These are phyloP conservation scores for Letharia lupina DNA, from an alignment of 495 filamentous ascomycete species.

Conservation along the genomic window DNA sequence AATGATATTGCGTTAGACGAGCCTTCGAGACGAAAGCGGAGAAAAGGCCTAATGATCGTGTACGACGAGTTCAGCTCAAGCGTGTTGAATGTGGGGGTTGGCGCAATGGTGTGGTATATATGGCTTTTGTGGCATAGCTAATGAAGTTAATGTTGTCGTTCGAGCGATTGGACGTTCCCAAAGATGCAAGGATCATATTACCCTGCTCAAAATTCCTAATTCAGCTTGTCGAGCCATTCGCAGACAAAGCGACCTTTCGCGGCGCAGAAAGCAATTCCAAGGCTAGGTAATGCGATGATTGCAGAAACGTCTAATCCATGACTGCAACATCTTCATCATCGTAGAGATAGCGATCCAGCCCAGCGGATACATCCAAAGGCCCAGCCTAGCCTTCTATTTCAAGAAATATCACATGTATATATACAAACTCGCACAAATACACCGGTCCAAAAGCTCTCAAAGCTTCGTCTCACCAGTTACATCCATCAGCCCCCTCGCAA, in stretches of 20 bases:
- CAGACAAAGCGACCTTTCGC: not conserved
- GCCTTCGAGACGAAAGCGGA: slow-evolving; percentile 16
- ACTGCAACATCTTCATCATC: not conserved
- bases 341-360: too few relatives aligned
- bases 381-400: too few relatives aligned
- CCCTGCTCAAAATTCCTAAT: not conserved
- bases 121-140: slow-evolving; percentile 48
- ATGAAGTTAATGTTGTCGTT: not conserved
- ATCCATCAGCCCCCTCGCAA: not conserved
- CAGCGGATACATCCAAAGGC: too few relatives aligned
- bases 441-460: not conserved
- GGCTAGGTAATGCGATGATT: not conserved
- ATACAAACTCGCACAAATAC: too few relatives aligned
- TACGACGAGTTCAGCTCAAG: slow-evolving; percentile 27
- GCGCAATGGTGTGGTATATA: slow-evolving; percentile 43
- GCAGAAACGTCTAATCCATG: not conserved
- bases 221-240: too few relatives aligned
- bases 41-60: slow-evolving; percentile 19
- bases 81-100: slow-evolving; percentile 35
- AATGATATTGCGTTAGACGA: slow-evolving; percentile 21
- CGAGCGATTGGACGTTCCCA: not conserved
- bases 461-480: not conserved
- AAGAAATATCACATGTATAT: too few relatives aligned
- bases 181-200: not conserved
- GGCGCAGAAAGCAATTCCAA: not conserved